A percentile compares a stretch with the other conserved stretches of the same genome.
Evolutionary conservation across 192 early-diverging fungal species (phyloP).

Genomic region (Podila epigama): DNA sequence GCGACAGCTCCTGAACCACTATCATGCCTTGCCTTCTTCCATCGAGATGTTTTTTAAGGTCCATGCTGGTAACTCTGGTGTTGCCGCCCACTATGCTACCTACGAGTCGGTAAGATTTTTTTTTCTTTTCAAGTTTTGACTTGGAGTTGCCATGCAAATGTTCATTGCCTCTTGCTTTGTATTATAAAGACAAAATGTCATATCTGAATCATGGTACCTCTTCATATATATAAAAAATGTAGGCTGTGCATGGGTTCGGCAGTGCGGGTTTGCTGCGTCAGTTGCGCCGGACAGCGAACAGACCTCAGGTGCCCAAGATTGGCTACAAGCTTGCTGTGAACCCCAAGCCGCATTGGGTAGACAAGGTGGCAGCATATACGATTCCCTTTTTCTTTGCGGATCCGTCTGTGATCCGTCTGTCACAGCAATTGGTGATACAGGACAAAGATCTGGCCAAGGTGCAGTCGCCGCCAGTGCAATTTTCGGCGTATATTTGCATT

Average conservation of each 20-base stretch:
- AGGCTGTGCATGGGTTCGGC: conserved; percentile 55
- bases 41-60: conserved; percentile 71
- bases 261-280: conserved; percentile 51
- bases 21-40: conserved; percentile 50
- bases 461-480: conserved; percentile 59
- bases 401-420: conserved; percentile 57
- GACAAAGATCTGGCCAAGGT: conserved; percentile 41
- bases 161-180: no score
- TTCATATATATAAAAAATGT: no score
- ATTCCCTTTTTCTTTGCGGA: conserved; percentile 63
- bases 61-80: conserved; percentile 55
- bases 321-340: conserved; percentile 59
- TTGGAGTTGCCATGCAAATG: conserved; percentile 25
- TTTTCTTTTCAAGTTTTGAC: neutral
- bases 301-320: conserved; percentile 51
- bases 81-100: conserved; percentile 66
- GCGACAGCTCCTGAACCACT: conserved; percentile 44
- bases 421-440: conserved; percentile 60
- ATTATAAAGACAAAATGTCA: neutral
- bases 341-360: conserved; percentile 53
- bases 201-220: no score
- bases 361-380: conserved; percentile 56
- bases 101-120: conserved; percentile 62
- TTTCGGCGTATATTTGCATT: conserved; percentile 66
- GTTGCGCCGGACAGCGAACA: conserved; percentile 51